Evolutionary conservation across 495 filamentous ascomycete species (phyloP).

Genomic region (Xylaria castorea): DNA sequence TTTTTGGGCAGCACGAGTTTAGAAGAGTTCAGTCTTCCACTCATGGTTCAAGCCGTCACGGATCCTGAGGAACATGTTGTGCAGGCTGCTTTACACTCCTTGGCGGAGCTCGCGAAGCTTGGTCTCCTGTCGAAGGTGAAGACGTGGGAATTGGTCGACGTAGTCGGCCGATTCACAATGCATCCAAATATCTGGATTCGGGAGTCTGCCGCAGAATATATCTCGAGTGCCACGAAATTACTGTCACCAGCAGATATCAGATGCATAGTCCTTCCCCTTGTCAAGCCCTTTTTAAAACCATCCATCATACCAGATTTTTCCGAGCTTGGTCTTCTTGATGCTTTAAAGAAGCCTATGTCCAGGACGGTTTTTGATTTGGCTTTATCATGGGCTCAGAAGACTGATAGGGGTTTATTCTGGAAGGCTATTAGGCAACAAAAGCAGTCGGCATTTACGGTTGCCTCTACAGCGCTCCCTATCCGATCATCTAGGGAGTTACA

Average conservation of each 20-base stretch:
- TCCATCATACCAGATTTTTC: slow-evolving; percentile 65
- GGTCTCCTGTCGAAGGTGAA: slow-evolving; percentile 85
- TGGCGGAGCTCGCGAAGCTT: slow-evolving; percentile 87
- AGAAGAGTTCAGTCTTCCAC: slow-evolving; percentile 93
- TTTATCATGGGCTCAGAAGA: slow-evolving; percentile 82
- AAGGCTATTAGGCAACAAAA: slow-evolving; percentile 64
- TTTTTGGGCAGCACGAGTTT: slow-evolving; percentile 86
- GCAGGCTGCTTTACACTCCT: slow-evolving; percentile 84
- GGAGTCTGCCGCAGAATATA: slow-evolving; percentile 83
- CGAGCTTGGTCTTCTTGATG: slow-evolving; percentile 77
- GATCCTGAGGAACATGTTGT: slow-evolving; percentile 96
- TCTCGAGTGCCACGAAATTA: slow-evolving; percentile 76
- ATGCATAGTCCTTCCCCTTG: slow-evolving; percentile 79
- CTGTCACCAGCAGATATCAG: slow-evolving; percentile 82
- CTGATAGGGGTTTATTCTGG: slow-evolving; percentile 86
- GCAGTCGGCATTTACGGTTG: slow-evolving; percentile 70
- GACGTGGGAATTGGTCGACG: slow-evolving; percentile 84
- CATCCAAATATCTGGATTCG: slow-evolving; percentile 97
- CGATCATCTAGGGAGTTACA: slow-evolving; percentile 41
- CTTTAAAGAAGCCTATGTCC: slow-evolving; percentile 82
- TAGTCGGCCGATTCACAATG: slow-evolving; percentile 81
- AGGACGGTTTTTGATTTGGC: slow-evolving; percentile 83
- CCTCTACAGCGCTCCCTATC: slow-evolving; percentile 52
- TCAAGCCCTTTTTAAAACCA: slow-evolving; percentile 82
- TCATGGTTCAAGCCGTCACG: slow-evolving; percentile 96